phyloP scores from a whole-genome alignment of 2,329 filamentous ascomycete genomes.

The Venturia oleaginea region DNA sequence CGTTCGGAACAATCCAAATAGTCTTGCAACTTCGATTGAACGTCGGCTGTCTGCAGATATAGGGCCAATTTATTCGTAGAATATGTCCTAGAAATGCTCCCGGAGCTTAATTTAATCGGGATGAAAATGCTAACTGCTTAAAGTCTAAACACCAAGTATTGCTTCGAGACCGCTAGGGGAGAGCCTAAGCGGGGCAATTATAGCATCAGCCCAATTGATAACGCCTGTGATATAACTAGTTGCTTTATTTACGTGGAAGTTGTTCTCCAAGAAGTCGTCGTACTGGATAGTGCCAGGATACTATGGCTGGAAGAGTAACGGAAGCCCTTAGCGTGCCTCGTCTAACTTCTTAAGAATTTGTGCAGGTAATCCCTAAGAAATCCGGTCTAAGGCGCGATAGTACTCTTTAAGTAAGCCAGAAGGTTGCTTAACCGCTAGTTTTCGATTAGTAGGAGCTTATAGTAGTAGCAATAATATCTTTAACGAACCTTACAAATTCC shows the following conservation, averaged over 20 bases:
- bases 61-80: conserved; percentile 16
- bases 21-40: conserved; percentile 17
- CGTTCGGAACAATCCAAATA: conserved; percentile 16
- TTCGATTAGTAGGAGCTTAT: conserved; percentile 15
- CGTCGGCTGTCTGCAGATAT: conserved; percentile 12
- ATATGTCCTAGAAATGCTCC: conserved; percentile 16
- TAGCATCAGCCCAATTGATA: conserved; percentile 17
- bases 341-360: conserved; percentile 6
- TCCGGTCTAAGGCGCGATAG: conserved; percentile 15
- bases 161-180: conserved; percentile 16
- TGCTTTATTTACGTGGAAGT: conserved; percentile 14
- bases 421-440: conserved; percentile 14
- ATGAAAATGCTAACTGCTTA: conserved; percentile 15
- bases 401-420: conserved; percentile 16
- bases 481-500: conserved; percentile 17
- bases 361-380: conserved; percentile 16
- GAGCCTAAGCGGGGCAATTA: conserved; percentile 16
- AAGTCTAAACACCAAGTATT: conserved; percentile 15
- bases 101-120: conserved; percentile 15
- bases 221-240: conserved; percentile 18
- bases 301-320: conserved; percentile 15
- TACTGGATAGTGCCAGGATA: conserved; percentile 16
- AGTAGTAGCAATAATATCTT: conserved; percentile 13
- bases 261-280: conserved; percentile 17
- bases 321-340: conserved; percentile 6